These are phyloP conservation scores for Withania somnifera DNA, from an alignment of 305 asterid genomes.

Conservation along the genomic window DNA sequence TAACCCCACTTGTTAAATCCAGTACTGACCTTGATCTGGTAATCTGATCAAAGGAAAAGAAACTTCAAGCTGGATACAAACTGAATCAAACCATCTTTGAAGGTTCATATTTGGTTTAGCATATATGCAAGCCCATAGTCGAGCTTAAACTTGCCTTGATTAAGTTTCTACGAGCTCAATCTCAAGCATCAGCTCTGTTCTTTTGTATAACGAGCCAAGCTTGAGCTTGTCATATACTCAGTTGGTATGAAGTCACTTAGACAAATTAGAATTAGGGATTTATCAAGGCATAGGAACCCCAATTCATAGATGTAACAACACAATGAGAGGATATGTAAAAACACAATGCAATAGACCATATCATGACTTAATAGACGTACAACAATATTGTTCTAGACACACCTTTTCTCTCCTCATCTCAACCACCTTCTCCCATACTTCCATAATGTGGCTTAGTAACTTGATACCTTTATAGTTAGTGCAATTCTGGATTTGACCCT, in stretches of 20 bases:
- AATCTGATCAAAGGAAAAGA: neutral
- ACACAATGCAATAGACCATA: neutral
- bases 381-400: too few relatives aligned
- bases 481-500: too few relatives aligned
- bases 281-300: neutral
- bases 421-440: too few relatives aligned
- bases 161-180: neutral
- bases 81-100: neutral
- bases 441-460: too few relatives aligned
- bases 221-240: neutral
- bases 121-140: neutral
- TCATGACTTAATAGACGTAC: neutral
- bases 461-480: too few relatives aligned
- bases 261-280: neutral
- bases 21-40: neutral
- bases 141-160: neutral
- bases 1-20: neutral
- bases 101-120: neutral
- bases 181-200: too few relatives aligned
- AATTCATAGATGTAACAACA: neutral
- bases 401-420: too few relatives aligned
- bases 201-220: neutral
- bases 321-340: neutral
- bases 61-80: neutral
- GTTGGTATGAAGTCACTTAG: neutral